Conservation (phyloP, 2,329 filamentous ascomycete species). For the Paecilomyces sp. region DNA sequence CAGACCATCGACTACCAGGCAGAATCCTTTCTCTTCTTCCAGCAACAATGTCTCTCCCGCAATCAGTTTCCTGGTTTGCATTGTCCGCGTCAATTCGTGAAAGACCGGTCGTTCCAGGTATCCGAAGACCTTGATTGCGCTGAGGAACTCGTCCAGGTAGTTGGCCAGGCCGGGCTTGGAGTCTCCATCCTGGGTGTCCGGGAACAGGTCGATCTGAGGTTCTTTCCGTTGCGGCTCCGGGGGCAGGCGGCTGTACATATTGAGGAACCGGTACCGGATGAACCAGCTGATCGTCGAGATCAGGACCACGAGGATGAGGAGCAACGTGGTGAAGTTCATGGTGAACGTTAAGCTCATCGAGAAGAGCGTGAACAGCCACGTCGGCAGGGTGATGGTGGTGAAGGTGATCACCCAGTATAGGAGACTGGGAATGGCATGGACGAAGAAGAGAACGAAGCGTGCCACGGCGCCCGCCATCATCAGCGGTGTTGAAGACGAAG, state of each 20-base stretch:
- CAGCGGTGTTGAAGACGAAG: conserved; percentile 22
- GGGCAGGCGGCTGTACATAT: conserved; percentile 91
- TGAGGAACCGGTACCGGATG: conserved; percentile 88
- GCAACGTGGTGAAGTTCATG: conserved; percentile 95
- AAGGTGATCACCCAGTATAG: conserved; percentile 79
- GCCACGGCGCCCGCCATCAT: conserved; percentile 39
- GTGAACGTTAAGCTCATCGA: conserved; percentile 93
- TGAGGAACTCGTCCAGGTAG: conserved; percentile 95
- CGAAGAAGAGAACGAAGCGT: conserved; percentile 42
- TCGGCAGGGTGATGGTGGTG: conserved; percentile 80
- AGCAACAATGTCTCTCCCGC: conserved; percentile 91
- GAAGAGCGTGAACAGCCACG: conserved; percentile 80
- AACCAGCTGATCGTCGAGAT: conserved; percentile 89
- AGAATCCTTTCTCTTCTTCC: conserved; percentile 97
- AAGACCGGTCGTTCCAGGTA: conserved; percentile 95
- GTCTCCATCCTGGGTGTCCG: conserved; percentile 83
- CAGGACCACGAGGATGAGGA: conserved; percentile 68
- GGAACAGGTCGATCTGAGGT: conserved; percentile 89
- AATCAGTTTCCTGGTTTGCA: conserved; percentile 96
- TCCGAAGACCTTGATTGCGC: conserved; percentile 97
- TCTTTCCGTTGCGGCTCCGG: conserved; percentile 94
- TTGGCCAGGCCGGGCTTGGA: conserved; percentile 88
- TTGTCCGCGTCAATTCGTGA: conserved; percentile 92
- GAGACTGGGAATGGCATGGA: conserved; percentile 50
- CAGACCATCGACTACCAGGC: conserved; percentile 88